phyloP scores from a whole-genome alignment of 805 yeast species.

The Lachancea cidri region DNA sequence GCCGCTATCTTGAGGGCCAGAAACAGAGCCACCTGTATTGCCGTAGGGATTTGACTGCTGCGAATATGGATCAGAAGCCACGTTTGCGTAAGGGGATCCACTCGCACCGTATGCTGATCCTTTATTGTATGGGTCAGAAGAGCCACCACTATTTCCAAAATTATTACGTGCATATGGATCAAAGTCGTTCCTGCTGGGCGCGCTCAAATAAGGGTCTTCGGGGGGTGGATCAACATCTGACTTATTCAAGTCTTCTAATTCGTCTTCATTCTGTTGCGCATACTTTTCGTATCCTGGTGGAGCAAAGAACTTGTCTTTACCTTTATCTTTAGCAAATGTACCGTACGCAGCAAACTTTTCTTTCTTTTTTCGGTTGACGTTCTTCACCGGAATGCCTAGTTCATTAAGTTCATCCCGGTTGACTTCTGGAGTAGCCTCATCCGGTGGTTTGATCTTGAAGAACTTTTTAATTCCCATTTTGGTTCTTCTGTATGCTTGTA shows the following conservation, averaged over 20 bases:
- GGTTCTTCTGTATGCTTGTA: constrained; percentile 5
- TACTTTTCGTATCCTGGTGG: constrained; percentile 37
- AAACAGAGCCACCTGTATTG: neutral
- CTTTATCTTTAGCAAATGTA: constrained; percentile 40
- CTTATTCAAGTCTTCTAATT: constrained; percentile 17
- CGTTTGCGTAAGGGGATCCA: constrained; percentile 1
- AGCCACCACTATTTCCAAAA: constrained; percentile 1
- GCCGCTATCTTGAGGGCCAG: neutral
- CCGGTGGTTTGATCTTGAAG: constrained; percentile 42
- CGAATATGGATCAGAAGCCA: neutral
- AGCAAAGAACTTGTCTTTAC: constrained; percentile 34
- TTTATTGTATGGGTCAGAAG: constrained; percentile 9
- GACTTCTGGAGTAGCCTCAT: constrained; percentile 40
- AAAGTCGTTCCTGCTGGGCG: constrained; percentile 6
- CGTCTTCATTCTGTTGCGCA: constrained; percentile 20
- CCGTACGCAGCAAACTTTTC: constrained; percentile 46
- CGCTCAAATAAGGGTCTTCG: constrained; percentile 5
- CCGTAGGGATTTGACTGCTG: constrained; percentile 1
- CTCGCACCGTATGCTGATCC: constrained; percentile 11
- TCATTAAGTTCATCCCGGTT: constrained; percentile 39
- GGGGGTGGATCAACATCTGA: constrained; percentile 10
- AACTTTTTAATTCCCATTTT: constrained; percentile 46
- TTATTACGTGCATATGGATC: constrained; percentile 11
- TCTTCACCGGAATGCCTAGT: constrained; percentile 40
- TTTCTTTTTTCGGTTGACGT: constrained; percentile 32